Conservation (phyloP, 768 basidiomycete species). For the Agrocybe pediades region DNA sequence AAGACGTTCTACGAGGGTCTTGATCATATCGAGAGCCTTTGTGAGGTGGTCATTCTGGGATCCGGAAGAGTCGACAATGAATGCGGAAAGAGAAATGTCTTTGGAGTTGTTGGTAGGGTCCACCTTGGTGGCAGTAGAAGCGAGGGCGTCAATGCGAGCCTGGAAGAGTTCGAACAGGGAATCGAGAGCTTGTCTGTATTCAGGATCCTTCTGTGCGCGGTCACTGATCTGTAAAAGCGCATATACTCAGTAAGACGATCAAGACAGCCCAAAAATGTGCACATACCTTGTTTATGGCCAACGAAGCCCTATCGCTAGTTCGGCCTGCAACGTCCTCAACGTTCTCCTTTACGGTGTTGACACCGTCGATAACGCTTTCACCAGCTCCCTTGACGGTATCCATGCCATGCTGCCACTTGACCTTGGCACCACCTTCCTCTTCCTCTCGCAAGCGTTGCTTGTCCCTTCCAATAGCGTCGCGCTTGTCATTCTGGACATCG, state of each 20-base stretch:
- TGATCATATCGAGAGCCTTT: conserved; percentile 50
- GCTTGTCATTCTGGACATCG: conserved; percentile 60
- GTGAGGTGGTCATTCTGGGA: conserved; percentile 54
- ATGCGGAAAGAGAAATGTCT: conserved; percentile 42
- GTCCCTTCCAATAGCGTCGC: conserved; percentile 58
- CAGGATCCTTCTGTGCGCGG: conserved; percentile 60
- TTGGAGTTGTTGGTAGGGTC: conserved; percentile 37
- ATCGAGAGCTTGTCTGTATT: conserved; percentile 57
- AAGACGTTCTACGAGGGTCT: conserved; percentile 52
- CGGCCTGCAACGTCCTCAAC: conserved; percentile 49
- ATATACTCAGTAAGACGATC: neutral
- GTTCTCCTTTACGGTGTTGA: conserved; percentile 42
- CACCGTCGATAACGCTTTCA: conserved; percentile 53
- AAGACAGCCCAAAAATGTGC: neutral
- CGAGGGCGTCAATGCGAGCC: conserved; percentile 54
- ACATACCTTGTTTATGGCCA: conserved; percentile 54
- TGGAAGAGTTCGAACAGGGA: conserved; percentile 59
- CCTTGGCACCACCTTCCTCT: conserved; percentile 52
- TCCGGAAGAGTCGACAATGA: conserved; percentile 63
- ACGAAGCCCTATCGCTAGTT: conserved; percentile 43
- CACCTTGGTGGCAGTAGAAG: conserved; percentile 44
- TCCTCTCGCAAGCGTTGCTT: conserved; percentile 50
- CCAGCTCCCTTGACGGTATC: conserved; percentile 63
- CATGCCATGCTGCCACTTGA: conserved; percentile 67
- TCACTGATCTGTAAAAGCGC: conserved; percentile 51